A percentile compares a stretch with the other conserved stretches of the same genome.
These are phyloP conservation scores for Anaeromyces robustus DNA, from an alignment of 192 early-diverging fungal genomes.

Conservation along the genomic window DNA sequence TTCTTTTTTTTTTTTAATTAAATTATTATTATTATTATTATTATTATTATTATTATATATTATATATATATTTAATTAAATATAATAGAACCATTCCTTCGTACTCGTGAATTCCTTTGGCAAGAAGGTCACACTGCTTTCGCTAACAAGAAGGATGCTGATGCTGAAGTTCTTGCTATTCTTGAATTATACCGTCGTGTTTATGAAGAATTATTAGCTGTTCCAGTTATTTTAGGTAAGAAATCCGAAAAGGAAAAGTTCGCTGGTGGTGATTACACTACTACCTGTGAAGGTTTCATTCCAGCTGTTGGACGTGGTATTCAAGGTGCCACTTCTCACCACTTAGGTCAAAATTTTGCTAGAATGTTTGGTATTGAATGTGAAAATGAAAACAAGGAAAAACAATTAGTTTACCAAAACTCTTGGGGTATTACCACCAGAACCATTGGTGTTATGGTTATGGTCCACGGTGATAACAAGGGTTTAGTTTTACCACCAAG, in stretches of 20 bases:
- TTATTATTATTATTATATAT: too few species aligned
- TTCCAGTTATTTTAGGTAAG: constrained; percentile 88
- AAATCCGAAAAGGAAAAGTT: constrained; percentile 99
- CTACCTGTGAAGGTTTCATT: constrained; percentile 94
- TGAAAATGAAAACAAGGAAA: constrained; percentile 63
- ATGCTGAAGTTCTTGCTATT: constrained; percentile 72
- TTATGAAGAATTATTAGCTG: constrained; percentile 91
- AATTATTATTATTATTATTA: too few species aligned
- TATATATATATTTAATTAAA: background rate
- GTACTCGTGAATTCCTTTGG: constrained; percentile 99
- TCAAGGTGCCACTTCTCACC: constrained; percentile 96
- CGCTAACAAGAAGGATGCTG: constrained; percentile 75
- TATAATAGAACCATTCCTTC: constrained; percentile 73
- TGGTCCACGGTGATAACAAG: constrained; percentile 98
- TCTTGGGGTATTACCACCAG: constrained; percentile 98
- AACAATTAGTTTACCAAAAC: constrained; percentile 90
- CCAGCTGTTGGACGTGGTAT: constrained; percentile 94
- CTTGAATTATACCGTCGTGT: constrained; percentile 89
- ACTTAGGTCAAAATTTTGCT: constrained; percentile 98
- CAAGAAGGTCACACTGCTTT: constrained; percentile 99
- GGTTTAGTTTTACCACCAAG: constrained; percentile 93
- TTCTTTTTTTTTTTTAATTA: too few species aligned
- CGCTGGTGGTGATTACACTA: constrained; percentile 93
- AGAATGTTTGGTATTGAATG: constrained; percentile 96
- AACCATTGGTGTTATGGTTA: constrained; percentile 91